Base-by-base conservation (phyloP, 2,329 filamentous ascomycete species). In the Dothideomycetes sp. region DNA sequence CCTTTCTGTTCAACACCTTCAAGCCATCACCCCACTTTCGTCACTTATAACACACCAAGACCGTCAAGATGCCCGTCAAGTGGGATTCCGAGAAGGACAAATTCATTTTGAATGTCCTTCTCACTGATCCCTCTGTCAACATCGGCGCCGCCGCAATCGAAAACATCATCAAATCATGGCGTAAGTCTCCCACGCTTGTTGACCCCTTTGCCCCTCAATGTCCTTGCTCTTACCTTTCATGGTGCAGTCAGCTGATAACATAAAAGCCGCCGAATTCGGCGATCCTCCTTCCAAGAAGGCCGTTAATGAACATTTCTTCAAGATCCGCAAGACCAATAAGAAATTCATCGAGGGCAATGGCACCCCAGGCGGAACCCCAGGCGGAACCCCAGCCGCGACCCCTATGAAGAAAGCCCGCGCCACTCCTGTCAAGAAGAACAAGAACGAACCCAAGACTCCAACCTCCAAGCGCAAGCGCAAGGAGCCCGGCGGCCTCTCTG, bases 221-320 rank as follows among this genome's bases (percentile, higher is more conserved):
- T 27, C 8, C 18, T 10, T 15, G 4, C 34, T 4, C 4, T 34
- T 29, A 4, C 32, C 10, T 10, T 15, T 15, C 17, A 15, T 19
- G 29, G 16, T 18, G 7, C 5, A n/a, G n/a, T 18, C 15, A 19
- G 5, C 30, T 32, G 14, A 32, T 5, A 5, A 4, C 17, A 22
- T 10, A 12, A 30, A 24, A 46, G 44, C 44, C 10, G 11, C 37
- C 19, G 19, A 19, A 3, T 35, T 43, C n/a, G 40, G 40, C 18
- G 37, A 41, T 9, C 16, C 12, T 4, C 45, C 45, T n/a, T 44
- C 45, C 31, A 19, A 18, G 11, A 43, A 43, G 10, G 45, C 45
- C 34, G 41, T 47, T 14, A 35, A 33, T 18, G 45, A 47, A 19
- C 45, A 41, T 35, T 34, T 47, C 16, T 31, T 39, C 34, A 47